phyloP scores from a whole-genome alignment of 371 early-diverging fungal species.

The Mortierella polycephala region DNA sequence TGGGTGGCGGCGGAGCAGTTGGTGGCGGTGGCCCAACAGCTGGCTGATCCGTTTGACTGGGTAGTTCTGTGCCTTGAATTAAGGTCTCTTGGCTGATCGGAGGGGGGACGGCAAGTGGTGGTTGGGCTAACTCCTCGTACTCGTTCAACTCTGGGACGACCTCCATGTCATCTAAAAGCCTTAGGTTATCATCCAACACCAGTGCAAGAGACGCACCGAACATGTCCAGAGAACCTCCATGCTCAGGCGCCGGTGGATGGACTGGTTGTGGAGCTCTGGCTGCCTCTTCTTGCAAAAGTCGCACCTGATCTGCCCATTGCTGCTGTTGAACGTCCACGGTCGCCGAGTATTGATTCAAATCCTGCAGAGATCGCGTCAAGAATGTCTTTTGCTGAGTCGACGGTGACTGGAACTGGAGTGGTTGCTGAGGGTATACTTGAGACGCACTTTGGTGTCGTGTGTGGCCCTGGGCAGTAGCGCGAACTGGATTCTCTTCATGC shows the following conservation, averaged over 20 bases:
- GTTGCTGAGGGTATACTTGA: slow-evolving; percentile 23
- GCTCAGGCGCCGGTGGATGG: slow-evolving; percentile 16
- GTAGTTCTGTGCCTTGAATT: slow-evolving; percentile 1
- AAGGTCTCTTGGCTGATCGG: slow-evolving; percentile 5
- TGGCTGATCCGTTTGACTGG: slow-evolving; percentile 6
- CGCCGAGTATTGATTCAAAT: slow-evolving; percentile 19
- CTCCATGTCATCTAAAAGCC: slow-evolving; percentile 43
- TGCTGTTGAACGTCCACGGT: slow-evolving; percentile 21
- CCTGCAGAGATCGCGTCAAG: slow-evolving; percentile 32
- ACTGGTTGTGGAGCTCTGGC: background rate
- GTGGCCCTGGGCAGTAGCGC: slow-evolving; percentile 10
- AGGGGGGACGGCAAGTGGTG: background rate
- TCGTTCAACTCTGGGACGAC: slow-evolving; percentile 25
- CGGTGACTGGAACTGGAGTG: slow-evolving; percentile 15
- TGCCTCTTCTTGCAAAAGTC: slow-evolving; percentile 10
- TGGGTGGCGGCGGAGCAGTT: background rate
- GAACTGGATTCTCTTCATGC: slow-evolving; percentile 16
- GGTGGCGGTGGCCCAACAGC: slow-evolving; percentile 3
- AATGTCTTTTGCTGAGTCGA: slow-evolving; percentile 17
- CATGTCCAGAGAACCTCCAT: slow-evolving; percentile 13
- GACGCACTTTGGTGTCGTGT: slow-evolving; percentile 34
- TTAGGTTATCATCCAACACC: slow-evolving; percentile 26
- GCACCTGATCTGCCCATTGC: slow-evolving; percentile 12
- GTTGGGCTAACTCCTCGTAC: slow-evolving; percentile 12
- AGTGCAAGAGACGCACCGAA: slow-evolving; percentile 40